Conservation (phyloP, 306 rosid species). For the Citrullus colocynthis region DNA sequence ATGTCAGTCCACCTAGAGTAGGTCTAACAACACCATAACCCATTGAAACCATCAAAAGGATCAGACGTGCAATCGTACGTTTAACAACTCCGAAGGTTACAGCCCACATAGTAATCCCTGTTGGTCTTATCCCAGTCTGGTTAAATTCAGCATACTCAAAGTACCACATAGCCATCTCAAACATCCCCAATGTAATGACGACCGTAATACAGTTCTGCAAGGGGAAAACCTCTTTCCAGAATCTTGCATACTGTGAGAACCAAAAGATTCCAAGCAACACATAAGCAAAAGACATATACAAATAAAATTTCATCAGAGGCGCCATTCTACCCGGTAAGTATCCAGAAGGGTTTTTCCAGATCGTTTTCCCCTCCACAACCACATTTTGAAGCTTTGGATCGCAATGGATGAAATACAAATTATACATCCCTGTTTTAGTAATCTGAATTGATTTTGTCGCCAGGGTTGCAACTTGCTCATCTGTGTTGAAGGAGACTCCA, state of each 20-base stretch:
- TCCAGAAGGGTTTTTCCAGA: conserved; percentile 89
- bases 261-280: conserved; percentile 77
- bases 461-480: conserved; percentile 40
- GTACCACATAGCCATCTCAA: conserved; percentile 92
- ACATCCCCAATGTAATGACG: conserved; percentile 88
- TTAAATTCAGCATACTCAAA: conserved; percentile 88
- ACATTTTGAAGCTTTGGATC: conserved; percentile 58
- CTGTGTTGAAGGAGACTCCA: conserved; percentile 43
- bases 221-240: conserved; percentile 79
- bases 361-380: conserved; percentile 74
- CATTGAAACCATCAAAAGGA: conserved; percentile 82
- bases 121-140: conserved; percentile 81
- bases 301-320: conserved; percentile 74
- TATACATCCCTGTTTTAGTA: conserved; percentile 85
- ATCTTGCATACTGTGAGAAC: conserved; percentile 85
- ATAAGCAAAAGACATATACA: conserved; percentile 85
- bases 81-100: conserved; percentile 78
- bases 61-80: conserved; percentile 68
- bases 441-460: conserved; percentile 49
- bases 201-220: conserved; percentile 89
- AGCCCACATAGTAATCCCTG: conserved; percentile 87
- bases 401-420: conserved; percentile 90
- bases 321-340: conserved; percentile 99
- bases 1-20: conserved; percentile 89
- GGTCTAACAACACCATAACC: conserved; percentile 97